phyloP scores from a whole-genome alignment of 2,329 filamentous ascomycete genomes.

The Pyrenochaeta sp. region DNA sequence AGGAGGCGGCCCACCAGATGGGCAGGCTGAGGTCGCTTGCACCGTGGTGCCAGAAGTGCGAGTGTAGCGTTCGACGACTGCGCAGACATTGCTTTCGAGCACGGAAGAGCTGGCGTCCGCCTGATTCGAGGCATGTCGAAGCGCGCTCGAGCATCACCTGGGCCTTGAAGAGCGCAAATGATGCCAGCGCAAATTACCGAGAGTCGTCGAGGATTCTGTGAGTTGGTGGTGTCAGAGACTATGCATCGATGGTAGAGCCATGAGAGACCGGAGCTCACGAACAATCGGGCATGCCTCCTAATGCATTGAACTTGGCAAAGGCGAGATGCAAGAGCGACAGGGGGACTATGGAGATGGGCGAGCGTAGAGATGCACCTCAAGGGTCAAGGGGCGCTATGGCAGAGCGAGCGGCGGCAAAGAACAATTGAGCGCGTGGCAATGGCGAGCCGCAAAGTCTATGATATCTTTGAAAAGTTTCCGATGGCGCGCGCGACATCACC shows the following conservation, averaged over 20 bases:
- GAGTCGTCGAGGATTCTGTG: conserved; percentile 3
- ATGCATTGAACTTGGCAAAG: conserved; percentile 8
- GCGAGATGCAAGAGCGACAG: neutral
- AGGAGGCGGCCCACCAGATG: conserved; percentile 36
- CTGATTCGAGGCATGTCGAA: conserved; percentile 66
- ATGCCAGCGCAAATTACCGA: conserved; percentile 33
- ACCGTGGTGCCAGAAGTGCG: conserved; percentile 65
- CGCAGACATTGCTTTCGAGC: conserved; percentile 48
- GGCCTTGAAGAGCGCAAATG: conserved; percentile 27
- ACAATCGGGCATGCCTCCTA: conserved; percentile 24
- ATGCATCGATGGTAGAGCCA: neutral
- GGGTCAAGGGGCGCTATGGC: conserved; percentile 4
- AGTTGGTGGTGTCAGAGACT: conserved; percentile 11
- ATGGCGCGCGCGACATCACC: conserved; percentile 23
- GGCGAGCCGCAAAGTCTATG: conserved; percentile 17
- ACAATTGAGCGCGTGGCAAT: conserved; percentile 17
- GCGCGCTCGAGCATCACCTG: conserved; percentile 66
- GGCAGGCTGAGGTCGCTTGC: conserved; percentile 57
- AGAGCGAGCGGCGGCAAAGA: conserved; percentile 7
- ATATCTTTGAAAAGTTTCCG: conserved; percentile 35
- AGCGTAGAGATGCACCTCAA: neutral
- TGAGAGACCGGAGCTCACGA: conserved; percentile 20
- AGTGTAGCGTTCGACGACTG: conserved; percentile 61
- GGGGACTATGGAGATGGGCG: no score
- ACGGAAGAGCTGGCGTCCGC: conserved; percentile 61